Base-by-base conservation (phyloP, 805 yeast genomes). In the Myxozyma neotropica region DNA sequence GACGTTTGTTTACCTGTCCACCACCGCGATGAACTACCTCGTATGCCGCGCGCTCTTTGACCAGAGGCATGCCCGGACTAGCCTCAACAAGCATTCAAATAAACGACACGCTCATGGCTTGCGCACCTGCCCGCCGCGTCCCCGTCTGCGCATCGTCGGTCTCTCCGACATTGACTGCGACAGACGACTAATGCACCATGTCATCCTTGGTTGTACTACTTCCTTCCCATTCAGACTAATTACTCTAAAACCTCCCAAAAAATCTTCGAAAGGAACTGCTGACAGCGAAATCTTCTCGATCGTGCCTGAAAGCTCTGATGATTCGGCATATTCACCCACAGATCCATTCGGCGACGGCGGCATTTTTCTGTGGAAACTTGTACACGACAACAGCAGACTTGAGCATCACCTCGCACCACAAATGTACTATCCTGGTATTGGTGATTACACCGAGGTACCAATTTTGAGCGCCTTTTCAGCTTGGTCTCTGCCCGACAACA, bases 151-250 rank as follows among this genome's bases (percentile, higher is more conserved):
- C 1, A 8, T 12, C 17, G 31, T 51, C 21, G 27, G 27, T 3
- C 55, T 59, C 15, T 12, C 42, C 17, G 46, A 33, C 3, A 23
- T 60, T 21, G 65, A 61, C 49, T 54, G 59, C 21, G 44, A 29
- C 10, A 17, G 53, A 12, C 29, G 27, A 7, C 48, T 61, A 13
- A 24, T 26, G 21, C 55, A 43, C 10, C 62, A 58, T 42, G 53
- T 61, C 17, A 40, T 61, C 8, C 53, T 58, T 4, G 65, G 65
- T 15, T 54, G 63, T 26, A 54, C 53, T 8, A 44, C 59, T 21
- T n/a, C 44, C 1, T 48, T 15, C 24, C 62, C 61, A 8, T 58
- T 50, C 26, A 21, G 31, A 6, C 40, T 61, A 6, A 21, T 61
- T 19, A 58, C 65, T 7, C 31, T 58, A 17, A 36, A 40, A 17